phyloP scores from a whole-genome alignment of 805 yeast genomes.

The Kodamaea neixiangensis region DNA sequence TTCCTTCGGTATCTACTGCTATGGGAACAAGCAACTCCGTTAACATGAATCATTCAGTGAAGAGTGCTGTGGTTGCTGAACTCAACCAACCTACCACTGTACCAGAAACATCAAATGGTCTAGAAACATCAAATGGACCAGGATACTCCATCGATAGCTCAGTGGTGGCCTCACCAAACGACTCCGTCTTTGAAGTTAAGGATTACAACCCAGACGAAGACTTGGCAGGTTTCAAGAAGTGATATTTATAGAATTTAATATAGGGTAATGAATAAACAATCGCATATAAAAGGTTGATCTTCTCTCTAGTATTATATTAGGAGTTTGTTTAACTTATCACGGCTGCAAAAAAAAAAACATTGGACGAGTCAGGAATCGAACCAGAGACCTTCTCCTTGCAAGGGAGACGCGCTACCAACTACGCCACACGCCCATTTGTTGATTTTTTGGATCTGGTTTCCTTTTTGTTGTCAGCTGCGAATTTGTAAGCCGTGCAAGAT shows the following conservation, averaged over 20 bases:
- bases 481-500: too few relatives aligned
- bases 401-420: slow-evolving; percentile 83
- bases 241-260: neutral
- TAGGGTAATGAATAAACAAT: neutral
- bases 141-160: neutral
- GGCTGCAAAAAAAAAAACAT: slow-evolving; percentile 21
- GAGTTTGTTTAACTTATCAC: too few relatives aligned
- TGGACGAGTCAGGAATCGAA: slow-evolving; percentile 81
- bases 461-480: too few relatives aligned
- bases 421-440: slow-evolving; percentile 68
- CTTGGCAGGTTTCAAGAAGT: neutral
- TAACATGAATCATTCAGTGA: slow-evolving; percentile 4
- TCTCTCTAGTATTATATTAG: too few relatives aligned
- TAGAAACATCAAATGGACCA: too few relatives aligned
- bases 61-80: neutral
- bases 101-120: too few relatives aligned
- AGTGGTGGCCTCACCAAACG: neutral
- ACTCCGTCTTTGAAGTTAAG: slow-evolving; percentile 2
- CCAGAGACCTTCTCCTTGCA: slow-evolving; percentile 79
- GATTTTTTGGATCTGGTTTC: too few relatives aligned
- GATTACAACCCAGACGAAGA: slow-evolving; percentile 5
- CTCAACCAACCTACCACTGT: neutral
- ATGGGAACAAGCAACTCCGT: neutral
- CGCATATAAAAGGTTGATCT: neutral
- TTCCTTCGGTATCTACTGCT: neutral